A percentile compares a stretch with the other conserved stretches of the same genome.
Evolutionary conservation across 305 asterid genomes (phyloP).

Genomic region (Fraxinus sp.): DNA sequence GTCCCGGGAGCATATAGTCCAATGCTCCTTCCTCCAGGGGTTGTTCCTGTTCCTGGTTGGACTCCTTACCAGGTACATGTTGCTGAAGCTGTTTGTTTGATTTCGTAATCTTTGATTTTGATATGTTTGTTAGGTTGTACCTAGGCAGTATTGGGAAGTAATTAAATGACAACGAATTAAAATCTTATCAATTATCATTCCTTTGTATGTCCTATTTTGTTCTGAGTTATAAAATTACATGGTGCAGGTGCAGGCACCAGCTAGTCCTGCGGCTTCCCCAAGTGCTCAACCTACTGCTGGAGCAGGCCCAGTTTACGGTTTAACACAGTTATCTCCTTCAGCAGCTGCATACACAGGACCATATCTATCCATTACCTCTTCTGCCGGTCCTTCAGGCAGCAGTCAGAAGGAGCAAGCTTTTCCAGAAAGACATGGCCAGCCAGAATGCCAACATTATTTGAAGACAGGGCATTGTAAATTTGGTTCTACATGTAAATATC

Average conservation of each 20-base stretch:
- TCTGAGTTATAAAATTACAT: conserved; percentile 25
- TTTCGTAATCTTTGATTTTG: neutral
- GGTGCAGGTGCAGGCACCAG: conserved; percentile 49
- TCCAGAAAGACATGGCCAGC: conserved; percentile 88
- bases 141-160: neutral
- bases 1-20: conserved; percentile 79
- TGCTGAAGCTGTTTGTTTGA: conserved; percentile 20
- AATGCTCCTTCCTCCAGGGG: conserved; percentile 76
- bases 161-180: neutral
- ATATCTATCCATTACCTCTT: conserved; percentile 53
- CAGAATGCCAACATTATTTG: conserved; percentile 80
- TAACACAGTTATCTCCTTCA: conserved; percentile 70
- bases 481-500: conserved; percentile 83
- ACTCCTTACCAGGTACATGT: conserved; percentile 69
- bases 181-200: neutral
- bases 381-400: conserved; percentile 64
- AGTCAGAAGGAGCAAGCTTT: conserved; percentile 54
- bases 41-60: conserved; percentile 82
- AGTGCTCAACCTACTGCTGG: conserved; percentile 59
- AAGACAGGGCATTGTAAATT: conserved; percentile 85
- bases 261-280: conserved; percentile 55
- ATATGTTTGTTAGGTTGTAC: neutral
- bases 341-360: conserved; percentile 77
- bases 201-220: neutral
- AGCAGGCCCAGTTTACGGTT: conserved; percentile 57